Evolutionary conservation across 495 filamentous ascomycete species (phyloP), one percentile per base, ranked within the genome.

Genomic region (Talaromyces proteolyticus): DNA sequence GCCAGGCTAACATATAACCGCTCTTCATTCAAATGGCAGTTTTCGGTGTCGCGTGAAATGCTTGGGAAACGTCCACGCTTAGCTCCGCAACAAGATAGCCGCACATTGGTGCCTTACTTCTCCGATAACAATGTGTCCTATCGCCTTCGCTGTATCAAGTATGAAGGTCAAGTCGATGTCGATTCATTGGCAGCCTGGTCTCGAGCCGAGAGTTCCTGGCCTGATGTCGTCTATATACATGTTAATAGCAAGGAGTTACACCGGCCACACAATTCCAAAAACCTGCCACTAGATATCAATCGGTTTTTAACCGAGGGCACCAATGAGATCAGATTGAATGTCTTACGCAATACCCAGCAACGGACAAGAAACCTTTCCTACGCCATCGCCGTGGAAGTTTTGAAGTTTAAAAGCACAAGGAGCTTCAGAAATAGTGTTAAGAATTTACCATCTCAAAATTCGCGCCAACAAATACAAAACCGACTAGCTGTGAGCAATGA

Each of bases 231-330:
- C 5, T 88, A 83, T 53, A 64, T 93, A 36, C 67, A 74, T n/a
- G 60, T 94, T 44, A 95, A 96, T 60, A 64, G 59, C 0, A 55
- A 57, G 1, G 59, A 72, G n/a, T 51, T 91, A 4, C 74, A 84
- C 18, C 86, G 86, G 51, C 52, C 72, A 1, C 82, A 88, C 39
- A 79, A 88, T 59, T 80, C 81, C 0, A 91, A 88, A 58, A 87
- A 94, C 52, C 57, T 89, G 3, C 79, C 92, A 0, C 64, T 86
- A 22, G 89, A 94, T 51, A 72, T 93, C 21, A 88, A 89, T 8
- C 59, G 67, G 3, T 53, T 61, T 21, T 59, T 85, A 14, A 59
- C 53, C 2, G 44, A 60, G 23, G 84, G 86, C 3, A 53, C 55
- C 2, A 95, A 95, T 55, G 43, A 52, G 12, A 23, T 52, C 14